Percentiles rank a stretch among this genome's conserved stretches.
Conservation (phyloP, 73 alveolate genomes). For the Paramecium biaurelia region DNA sequence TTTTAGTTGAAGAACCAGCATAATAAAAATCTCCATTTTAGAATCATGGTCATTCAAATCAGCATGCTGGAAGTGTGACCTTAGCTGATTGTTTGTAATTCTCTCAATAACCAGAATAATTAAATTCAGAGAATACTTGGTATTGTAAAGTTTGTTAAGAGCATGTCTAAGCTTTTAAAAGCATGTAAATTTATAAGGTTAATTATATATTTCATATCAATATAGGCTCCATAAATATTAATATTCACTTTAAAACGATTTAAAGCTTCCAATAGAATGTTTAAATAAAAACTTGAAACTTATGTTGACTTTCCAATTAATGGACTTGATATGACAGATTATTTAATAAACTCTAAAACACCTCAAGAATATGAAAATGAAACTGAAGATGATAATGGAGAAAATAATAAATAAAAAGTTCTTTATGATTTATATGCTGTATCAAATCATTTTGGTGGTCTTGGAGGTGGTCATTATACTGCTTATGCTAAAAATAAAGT, state of each 20-base stretch:
- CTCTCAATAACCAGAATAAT: slow-evolving; percentile 71
- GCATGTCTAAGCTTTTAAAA: slow-evolving; percentile 80
- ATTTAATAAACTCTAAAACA: slow-evolving; percentile 53
- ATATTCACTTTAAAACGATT: slow-evolving; percentile 86
- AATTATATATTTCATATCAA: slow-evolving; percentile 49
- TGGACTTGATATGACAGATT: slow-evolving; percentile 66
- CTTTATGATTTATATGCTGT: slow-evolving; percentile 80
- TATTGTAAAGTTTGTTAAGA: slow-evolving; percentile 87
- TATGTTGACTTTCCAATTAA: slow-evolving; percentile 73
- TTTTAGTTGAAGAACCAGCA: background rate
- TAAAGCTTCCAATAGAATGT: slow-evolving; percentile 67
- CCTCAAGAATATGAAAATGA: slow-evolving; percentile 58
- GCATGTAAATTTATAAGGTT: slow-evolving; percentile 36
- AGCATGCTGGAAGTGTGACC: background rate
- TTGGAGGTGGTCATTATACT: slow-evolving; percentile 84
- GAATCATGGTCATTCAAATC: background rate
- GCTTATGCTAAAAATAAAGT: slow-evolving; percentile 74
- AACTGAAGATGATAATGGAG: slow-evolving; percentile 51
- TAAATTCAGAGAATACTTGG: slow-evolving; percentile 88
- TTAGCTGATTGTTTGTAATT: slow-evolving; percentile 43
- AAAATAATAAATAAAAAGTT: background rate
- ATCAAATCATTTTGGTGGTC: slow-evolving; percentile 74
- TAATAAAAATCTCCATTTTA: background rate
- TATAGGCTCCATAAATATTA: slow-evolving; percentile 80
- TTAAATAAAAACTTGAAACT: slow-evolving; percentile 70